These are phyloP conservation scores for Limonium bicolor DNA, from an alignment of 148 eudicot species.

Conservation along the genomic window DNA sequence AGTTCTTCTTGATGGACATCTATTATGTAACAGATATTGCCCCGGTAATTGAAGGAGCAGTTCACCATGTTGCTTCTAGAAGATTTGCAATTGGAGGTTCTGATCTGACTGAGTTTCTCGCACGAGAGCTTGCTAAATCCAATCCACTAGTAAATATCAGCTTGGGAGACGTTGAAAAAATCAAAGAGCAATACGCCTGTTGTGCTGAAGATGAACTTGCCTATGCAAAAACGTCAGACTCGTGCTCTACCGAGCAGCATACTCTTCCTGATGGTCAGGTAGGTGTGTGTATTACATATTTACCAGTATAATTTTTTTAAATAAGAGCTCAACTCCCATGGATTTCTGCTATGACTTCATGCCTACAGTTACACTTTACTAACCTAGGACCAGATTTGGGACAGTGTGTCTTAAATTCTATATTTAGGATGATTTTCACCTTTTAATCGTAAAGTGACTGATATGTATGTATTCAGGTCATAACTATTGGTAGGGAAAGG, in stretches of 20 bases:
- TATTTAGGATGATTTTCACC: too few relatives aligned
- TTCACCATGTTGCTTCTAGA: conserved; percentile 93
- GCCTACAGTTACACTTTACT: too few relatives aligned
- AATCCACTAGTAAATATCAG: conserved; percentile 56
- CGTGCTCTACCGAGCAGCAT: conserved; percentile 69
- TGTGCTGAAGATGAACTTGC: conserved; percentile 93
- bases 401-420: too few relatives aligned
- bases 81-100: conserved; percentile 83
- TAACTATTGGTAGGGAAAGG: conserved; percentile 65
- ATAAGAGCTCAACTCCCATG: too few relatives aligned
- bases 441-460: too few relatives aligned
- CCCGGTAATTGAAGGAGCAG: conserved; percentile 98
- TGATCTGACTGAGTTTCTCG: conserved; percentile 78
- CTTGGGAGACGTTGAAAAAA: conserved; percentile 53
- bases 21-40: conserved; percentile 99
- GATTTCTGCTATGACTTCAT: too few relatives aligned
- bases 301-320: too few relatives aligned
- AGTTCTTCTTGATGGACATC: too few relatives aligned
- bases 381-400: too few relatives aligned
- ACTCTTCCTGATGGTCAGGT: conserved; percentile 99
- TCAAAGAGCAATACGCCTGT: conserved; percentile 69
- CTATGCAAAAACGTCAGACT: conserved; percentile 35
- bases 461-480: conserved; percentile 59
- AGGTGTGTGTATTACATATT: too few relatives aligned
- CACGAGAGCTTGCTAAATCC: conserved; percentile 60